Base-by-base conservation (phyloP, 768 basidiomycete species). In the Pleurotus eryngii region DNA sequence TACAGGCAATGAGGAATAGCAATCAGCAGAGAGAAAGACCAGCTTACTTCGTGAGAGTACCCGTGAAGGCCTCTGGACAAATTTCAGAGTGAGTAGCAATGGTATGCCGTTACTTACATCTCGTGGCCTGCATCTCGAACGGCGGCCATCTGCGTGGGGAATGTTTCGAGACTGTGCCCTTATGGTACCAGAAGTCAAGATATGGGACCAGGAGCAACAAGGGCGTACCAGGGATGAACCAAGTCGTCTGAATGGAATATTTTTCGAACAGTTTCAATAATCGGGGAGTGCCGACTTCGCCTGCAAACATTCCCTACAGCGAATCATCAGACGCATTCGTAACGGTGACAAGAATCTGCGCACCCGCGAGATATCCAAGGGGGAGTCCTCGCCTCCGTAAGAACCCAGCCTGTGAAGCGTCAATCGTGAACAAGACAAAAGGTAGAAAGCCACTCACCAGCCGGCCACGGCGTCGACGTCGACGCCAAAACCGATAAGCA, bases 381-480 rank as follows among this genome's bases (percentile, higher is more conserved):
- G 83, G 0, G 82, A 86, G 64, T 89, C 81, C 61, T 89, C 83
- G n/a, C 87, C 88, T 3, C 87, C 87, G 64, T 89, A 89, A 0
- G 85, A 86, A 5, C 88, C 87, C 14, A 87, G 75, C 84, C 84
- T 87, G n/a, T 15, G 46, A 46, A 24, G 56, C 26, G 11, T 39
- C 53, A 30, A 17, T 22, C 15, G 40, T 35, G 30, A 46, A 35
- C 30, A 35, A 9, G 30, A 35, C 30, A 35, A 35, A 35, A 35
- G 30, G 30, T 35, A 35, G 30, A 11, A 35, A 35, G 30, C 11
- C 39, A 45, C 64, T 49, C 66, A 82, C 87, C 89, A 90, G 62
- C 88, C 89, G 15, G 87, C 81, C 3, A 89, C 88, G 2, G 87
- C 87, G 57, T 92, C 89, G 2, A 90, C 86, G 59, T 92, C 87